phyloP scores from a whole-genome alignment of 164 flowering plant genomes.

The Stephania cephalantha region DNA sequence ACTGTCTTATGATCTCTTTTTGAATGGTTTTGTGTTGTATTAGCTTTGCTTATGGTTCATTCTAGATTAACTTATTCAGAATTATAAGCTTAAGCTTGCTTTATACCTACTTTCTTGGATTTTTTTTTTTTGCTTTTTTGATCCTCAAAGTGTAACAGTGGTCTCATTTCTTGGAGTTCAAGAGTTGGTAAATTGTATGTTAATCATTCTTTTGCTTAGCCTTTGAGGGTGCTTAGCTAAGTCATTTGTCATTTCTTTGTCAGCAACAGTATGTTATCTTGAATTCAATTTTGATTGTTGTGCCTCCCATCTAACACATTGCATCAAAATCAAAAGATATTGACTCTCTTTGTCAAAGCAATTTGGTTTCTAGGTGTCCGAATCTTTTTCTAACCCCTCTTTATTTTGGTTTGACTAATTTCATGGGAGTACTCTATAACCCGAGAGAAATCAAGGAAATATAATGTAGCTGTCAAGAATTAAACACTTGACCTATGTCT shows the following conservation, averaged over 20 bases:
- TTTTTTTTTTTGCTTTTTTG: background rate
- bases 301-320: background rate
- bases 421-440: no score
- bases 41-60: background rate
- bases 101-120: background rate
- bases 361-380: no score
- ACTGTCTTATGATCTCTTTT: background rate
- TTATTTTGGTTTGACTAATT: no score
- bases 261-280: background rate
- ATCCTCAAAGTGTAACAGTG: background rate
- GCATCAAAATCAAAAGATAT: background rate
- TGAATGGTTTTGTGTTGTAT: background rate
- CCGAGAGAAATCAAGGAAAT: no score
- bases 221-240: background rate
- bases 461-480: no score
- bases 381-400: no score
- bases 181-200: background rate
- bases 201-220: background rate
- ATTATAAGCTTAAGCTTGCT: background rate
- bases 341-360: background rate
- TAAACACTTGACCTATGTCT: no score
- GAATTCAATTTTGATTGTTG: background rate
- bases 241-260: background rate
- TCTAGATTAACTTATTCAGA: background rate
- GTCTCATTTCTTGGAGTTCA: background rate